phyloP scores from a whole-genome alignment of 2,329 filamentous ascomycete species.

The Cytospora piceicola region DNA sequence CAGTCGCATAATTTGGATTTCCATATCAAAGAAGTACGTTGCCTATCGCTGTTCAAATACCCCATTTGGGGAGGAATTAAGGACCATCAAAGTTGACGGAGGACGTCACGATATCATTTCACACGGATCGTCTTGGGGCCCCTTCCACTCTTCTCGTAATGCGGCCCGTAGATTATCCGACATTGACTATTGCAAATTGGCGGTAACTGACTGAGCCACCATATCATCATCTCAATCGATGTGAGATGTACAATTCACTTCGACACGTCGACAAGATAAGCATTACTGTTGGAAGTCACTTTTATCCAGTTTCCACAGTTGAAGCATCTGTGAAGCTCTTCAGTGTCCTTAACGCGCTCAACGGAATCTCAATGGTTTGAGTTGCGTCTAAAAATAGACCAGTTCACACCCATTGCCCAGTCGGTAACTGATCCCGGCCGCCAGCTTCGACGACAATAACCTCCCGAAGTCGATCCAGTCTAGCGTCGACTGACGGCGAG shows the following conservation, averaged over 20 bases:
- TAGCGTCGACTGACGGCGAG: background rate
- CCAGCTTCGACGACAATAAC: background rate
- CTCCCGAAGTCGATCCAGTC: background rate
- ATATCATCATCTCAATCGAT: too few species aligned
- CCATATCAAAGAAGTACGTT: background rate
- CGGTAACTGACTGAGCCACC: background rate
- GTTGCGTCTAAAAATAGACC: background rate
- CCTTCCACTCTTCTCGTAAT: conserved; percentile 11
- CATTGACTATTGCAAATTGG: background rate
- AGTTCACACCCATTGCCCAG: too few species aligned
- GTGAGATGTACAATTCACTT: too few species aligned
- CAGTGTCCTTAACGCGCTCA: too few species aligned
- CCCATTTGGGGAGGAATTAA: background rate
- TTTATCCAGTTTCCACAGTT: too few species aligned
- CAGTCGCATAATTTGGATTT: background rate
- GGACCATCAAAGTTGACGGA: background rate
- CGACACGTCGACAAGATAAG: too few species aligned
- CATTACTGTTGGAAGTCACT: too few species aligned
- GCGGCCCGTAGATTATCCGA: conserved; percentile 22
- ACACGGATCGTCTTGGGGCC: conserved; percentile 7
- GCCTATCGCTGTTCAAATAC: background rate
- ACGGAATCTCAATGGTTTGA: background rate
- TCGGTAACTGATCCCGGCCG: background rate
- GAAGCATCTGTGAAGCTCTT: too few species aligned
- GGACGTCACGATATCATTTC: background rate